Evolutionary conservation across 345 rosid species (phyloP).

Genomic region (Eucalyptus rudis): DNA sequence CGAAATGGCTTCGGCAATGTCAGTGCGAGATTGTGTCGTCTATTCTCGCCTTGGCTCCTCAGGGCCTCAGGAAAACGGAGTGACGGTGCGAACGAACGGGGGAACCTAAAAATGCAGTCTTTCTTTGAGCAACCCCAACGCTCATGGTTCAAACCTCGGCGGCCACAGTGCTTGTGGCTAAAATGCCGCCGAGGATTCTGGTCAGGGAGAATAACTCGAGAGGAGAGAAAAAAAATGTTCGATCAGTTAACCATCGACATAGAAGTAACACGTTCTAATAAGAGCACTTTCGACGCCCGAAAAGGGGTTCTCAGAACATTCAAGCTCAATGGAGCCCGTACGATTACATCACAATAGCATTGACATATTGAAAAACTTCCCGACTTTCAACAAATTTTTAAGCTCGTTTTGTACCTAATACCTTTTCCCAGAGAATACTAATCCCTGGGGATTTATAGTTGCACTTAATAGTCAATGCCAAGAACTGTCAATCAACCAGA

Average conservation of each 20-base stretch:
- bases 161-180: background rate
- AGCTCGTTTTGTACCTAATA: background rate
- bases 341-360: background rate
- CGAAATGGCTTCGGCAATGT: background rate
- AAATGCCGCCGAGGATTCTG: background rate
- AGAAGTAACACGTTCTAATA: background rate
- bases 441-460: background rate
- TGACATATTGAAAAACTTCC: background rate
- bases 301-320: background rate
- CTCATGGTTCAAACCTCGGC: background rate
- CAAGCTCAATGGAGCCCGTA: background rate
- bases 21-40: background rate
- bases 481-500: background rate
- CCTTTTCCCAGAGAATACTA: background rate
- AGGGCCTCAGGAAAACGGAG: background rate
- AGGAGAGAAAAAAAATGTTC: background rate
- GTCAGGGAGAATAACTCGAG: background rate
- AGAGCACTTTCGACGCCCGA: background rate
- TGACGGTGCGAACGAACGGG: background rate
- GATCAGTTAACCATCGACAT: background rate
- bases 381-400: background rate
- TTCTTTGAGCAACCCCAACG: background rate
- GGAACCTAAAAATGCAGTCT: background rate
- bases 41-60: background rate
- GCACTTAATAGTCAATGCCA: background rate